phyloP scores from a whole-genome alignment of 768 basidiomycete genomes.

The Boletus pseudopeckii region DNA sequence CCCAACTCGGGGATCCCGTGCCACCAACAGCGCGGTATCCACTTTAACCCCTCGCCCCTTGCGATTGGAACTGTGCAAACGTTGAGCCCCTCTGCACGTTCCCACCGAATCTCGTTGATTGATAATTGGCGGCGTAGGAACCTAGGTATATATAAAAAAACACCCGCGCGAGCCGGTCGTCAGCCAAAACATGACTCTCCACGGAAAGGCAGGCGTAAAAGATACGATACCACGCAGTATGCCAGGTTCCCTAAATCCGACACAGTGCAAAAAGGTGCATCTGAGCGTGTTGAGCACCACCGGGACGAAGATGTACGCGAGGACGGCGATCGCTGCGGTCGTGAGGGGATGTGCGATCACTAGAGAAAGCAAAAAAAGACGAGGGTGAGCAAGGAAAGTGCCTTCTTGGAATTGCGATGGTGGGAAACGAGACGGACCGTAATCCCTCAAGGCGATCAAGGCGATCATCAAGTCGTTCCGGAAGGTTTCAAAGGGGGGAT shows the following conservation, averaged over 20 bases:
- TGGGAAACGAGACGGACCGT: constrained; percentile 11
- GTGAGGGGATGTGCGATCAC: constrained; percentile 10
- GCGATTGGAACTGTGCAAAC: constrained; percentile 12
- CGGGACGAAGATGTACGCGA: constrained; percentile 12
- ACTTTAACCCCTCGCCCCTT: background rate
- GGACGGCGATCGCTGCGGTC: constrained; percentile 3
- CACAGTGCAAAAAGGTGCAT: background rate
- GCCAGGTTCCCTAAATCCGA: background rate
- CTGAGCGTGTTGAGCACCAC: background rate
- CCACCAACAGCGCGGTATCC: background rate
- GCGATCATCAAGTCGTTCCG: constrained; percentile 12
- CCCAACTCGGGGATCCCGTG: background rate
- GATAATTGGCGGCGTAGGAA: constrained; percentile 17
- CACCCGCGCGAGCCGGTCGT: background rate
- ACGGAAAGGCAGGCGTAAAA: no score
- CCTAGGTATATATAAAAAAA: background rate
- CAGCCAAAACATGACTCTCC: background rate
- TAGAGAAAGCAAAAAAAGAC: no score
- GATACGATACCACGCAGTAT: constrained; percentile 4
- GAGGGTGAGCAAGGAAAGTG: no score
- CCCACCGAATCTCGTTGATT: constrained; percentile 18
- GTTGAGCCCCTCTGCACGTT: constrained; percentile 10
- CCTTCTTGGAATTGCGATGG: no score
- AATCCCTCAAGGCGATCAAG: constrained; percentile 7
- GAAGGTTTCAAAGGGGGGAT: constrained; percentile 23